Conservation (phyloP, 202 grass and related monocot species). For the Miscanthus sacchariflorus region DNA sequence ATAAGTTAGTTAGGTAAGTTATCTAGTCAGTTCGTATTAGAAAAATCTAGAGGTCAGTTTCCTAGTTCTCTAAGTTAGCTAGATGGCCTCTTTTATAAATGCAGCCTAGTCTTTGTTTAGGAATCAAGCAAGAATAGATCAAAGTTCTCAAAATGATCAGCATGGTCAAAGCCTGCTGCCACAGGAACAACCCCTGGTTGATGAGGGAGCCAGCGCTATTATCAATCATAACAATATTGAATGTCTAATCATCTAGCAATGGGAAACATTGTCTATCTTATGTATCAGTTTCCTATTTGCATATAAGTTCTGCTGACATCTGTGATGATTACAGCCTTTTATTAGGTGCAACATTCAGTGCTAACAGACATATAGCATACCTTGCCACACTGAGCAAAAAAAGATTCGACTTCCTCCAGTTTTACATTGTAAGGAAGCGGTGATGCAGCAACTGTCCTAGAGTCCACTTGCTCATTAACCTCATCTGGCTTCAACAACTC, state of each 20-base stretch:
- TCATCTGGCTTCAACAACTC: slow-evolving; percentile 74
- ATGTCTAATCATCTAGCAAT: slow-evolving; percentile 18
- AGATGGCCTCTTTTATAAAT: not conserved
- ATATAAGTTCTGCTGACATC: not conserved
- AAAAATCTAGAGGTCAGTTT: not conserved
- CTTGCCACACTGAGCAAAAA: slow-evolving; percentile 78
- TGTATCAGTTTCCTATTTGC: slow-evolving; percentile 3
- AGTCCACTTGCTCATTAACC: slow-evolving; percentile 78
- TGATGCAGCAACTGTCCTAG: slow-evolving; percentile 80
- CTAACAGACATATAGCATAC: slow-evolving; percentile 47
- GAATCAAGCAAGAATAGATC: not conserved
- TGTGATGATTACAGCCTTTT: not conserved
- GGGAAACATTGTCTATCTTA: not conserved
- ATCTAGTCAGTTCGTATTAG: not conserved
- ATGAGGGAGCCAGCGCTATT: not conserved
- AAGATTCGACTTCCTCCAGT: slow-evolving; percentile 79
- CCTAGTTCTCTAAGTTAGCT: not conserved
- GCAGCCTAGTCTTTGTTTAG: not conserved
- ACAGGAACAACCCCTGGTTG: not conserved
- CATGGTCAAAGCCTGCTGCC: not conserved
- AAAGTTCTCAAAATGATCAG: not conserved
- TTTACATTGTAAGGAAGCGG: slow-evolving; percentile 88
- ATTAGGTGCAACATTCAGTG: slow-evolving; percentile 23
- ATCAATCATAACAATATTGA: not conserved
- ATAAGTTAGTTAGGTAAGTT: not conserved